Conservation (phyloP, 495 filamentous ascomycete species). For the Penicillium herquei region DNA sequence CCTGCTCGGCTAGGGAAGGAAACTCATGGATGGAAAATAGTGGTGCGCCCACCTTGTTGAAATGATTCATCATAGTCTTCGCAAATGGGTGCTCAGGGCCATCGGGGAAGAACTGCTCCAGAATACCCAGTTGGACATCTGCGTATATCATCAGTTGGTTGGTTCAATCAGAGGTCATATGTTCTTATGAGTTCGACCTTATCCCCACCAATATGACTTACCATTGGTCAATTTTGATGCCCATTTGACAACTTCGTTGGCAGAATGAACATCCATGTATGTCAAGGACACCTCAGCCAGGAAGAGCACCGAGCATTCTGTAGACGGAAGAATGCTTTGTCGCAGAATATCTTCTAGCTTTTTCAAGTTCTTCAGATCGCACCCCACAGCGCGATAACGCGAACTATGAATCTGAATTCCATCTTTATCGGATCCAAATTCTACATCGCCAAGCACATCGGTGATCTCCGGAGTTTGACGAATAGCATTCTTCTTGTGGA, state of each 20-base stretch:
- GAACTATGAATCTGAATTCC: slow-evolving; percentile 59
- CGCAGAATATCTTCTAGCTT: slow-evolving; percentile 57
- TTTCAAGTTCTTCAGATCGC: slow-evolving; percentile 64
- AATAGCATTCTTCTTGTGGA: slow-evolving; percentile 68
- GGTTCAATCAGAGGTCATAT: not conserved
- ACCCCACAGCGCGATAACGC: slow-evolving; percentile 76
- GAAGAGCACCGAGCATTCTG: slow-evolving; percentile 65
- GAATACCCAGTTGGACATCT: slow-evolving; percentile 70
- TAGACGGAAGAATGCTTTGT: slow-evolving; percentile 47
- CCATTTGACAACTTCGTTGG: slow-evolving; percentile 73
- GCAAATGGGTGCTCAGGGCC: slow-evolving; percentile 81
- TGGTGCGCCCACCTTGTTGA: slow-evolving; percentile 74
- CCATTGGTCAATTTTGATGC: slow-evolving; percentile 62
- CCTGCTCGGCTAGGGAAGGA: slow-evolving; percentile 61
- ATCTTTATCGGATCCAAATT: slow-evolving; percentile 41
- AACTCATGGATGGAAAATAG: slow-evolving; percentile 71
- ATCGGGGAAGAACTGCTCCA: slow-evolving; percentile 83
- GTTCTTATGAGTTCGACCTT: not conserved
- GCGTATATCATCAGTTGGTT: not conserved
- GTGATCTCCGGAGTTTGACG: slow-evolving; percentile 56
- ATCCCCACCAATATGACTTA: slow-evolving; percentile 21
- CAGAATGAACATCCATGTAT: slow-evolving; percentile 78
- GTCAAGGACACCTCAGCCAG: slow-evolving; percentile 87
- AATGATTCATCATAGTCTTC: slow-evolving; percentile 81
- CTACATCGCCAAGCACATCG: slow-evolving; percentile 46